These are phyloP conservation scores for Hermanozyma aechmeae DNA, from an alignment of 805 yeast species.

Conservation along the genomic window DNA sequence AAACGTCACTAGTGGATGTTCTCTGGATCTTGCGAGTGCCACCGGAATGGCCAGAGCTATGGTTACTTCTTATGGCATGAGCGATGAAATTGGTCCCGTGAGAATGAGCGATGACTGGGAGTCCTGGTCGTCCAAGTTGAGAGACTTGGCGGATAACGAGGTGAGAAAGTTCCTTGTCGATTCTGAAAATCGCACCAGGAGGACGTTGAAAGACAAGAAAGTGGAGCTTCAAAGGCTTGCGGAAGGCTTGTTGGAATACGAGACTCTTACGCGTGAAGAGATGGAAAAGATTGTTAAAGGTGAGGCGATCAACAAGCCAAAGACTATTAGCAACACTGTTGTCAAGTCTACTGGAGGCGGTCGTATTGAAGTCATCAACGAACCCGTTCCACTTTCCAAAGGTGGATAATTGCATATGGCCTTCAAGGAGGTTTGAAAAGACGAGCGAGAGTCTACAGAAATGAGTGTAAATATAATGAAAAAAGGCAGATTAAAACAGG, in stretches of 20 bases:
- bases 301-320: slow-evolving; percentile 59
- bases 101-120: slow-evolving; percentile 86
- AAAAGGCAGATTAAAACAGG: too few species aligned
- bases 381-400: slow-evolving; percentile 10
- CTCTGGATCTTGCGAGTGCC: slow-evolving; percentile 83
- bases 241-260: slow-evolving; percentile 88
- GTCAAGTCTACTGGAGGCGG: slow-evolving; percentile 13
- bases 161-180: slow-evolving; percentile 65
- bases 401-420: slow-evolving; percentile 9
- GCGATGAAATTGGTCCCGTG: slow-evolving; percentile 87
- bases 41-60: slow-evolving; percentile 91
- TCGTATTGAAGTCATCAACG: slow-evolving; percentile 11
- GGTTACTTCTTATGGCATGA: slow-evolving; percentile 97
- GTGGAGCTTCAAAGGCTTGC: slow-evolving; percentile 81
- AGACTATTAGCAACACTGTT: slow-evolving; percentile 67
- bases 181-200: slow-evolving; percentile 74
- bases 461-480: too few species aligned
- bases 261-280: slow-evolving; percentile 85
- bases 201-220: slow-evolving; percentile 49
- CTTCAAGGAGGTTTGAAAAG: too few species aligned
- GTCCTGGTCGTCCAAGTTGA: slow-evolving; percentile 82
- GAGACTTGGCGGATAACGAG: slow-evolving; percentile 90
- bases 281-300: slow-evolving; percentile 82
- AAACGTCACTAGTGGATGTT: slow-evolving; percentile 92
- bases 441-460: too few species aligned